These are phyloP conservation scores for Solanum acaule DNA, from an alignment of 257 asterid genomes.

Conservation along the genomic window DNA sequence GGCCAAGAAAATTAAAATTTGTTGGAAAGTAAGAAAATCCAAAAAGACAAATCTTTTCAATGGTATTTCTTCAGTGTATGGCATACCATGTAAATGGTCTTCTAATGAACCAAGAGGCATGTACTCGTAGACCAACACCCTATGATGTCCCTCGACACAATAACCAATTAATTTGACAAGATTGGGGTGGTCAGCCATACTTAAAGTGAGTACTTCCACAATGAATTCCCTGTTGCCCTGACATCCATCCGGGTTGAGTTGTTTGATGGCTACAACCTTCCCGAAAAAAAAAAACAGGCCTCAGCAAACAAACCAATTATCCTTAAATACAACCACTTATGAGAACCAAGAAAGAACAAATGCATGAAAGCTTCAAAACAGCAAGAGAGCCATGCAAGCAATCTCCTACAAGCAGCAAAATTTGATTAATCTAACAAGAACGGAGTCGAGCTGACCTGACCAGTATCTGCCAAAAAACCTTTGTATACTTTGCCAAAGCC, in stretches of 20 bases:
- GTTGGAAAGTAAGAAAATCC: neutral
- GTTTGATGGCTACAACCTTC: slow-evolving; percentile 69
- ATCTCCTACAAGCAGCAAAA: neutral
- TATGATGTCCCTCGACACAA: slow-evolving; percentile 66
- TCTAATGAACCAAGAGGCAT: slow-evolving; percentile 77
- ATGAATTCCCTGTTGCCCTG: slow-evolving; percentile 68
- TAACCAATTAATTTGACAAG: slow-evolving; percentile 63
- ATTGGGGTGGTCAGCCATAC: slow-evolving; percentile 57
- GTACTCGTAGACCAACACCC: slow-evolving; percentile 70
- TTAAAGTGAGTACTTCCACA: slow-evolving; percentile 57
- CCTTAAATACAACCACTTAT: neutral
- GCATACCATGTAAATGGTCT: slow-evolving; percentile 64
- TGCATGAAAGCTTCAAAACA: neutral
- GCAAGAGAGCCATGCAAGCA: neutral
- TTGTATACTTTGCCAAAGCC: slow-evolving; percentile 66
- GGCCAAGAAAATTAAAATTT: neutral
- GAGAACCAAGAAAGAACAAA: neutral
- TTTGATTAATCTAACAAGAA: neutral
- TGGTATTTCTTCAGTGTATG: neutral
- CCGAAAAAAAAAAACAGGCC: neutral
- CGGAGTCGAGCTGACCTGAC: slow-evolving; percentile 33
- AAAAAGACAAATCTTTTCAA: neutral
- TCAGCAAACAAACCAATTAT: neutral
- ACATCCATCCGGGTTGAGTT: slow-evolving; percentile 52
- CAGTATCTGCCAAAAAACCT: slow-evolving; percentile 36